phyloP scores from a whole-genome alignment of 345 rosid species.

The Salix viminalis region DNA sequence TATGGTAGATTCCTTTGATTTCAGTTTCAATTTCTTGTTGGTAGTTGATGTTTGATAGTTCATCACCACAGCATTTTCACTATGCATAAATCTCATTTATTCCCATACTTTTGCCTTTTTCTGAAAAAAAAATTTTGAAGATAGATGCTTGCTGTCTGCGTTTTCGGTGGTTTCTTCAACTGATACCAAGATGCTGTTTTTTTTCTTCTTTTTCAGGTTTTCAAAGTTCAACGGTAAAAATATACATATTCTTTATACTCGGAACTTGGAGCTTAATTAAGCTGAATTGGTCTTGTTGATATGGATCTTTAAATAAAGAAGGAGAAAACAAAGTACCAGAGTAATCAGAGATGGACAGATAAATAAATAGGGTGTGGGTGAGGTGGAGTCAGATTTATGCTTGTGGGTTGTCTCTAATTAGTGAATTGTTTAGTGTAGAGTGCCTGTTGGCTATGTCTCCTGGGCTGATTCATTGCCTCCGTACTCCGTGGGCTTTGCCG shows the following conservation, averaged over 20 bases:
- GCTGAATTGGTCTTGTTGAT: conserved; percentile 21
- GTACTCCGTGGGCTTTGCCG: conserved; percentile 65
- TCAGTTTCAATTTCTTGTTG: conserved; percentile 37
- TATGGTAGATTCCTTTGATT: conserved; percentile 45
- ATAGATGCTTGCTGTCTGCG: conserved; percentile 78
- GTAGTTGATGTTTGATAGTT: conserved; percentile 40
- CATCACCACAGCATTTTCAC: conserved; percentile 16
- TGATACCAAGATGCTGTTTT: conserved; percentile 86
- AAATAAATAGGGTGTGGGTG: conserved; percentile 27
- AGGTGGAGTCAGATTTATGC: conserved; percentile 51
- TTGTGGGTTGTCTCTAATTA: conserved; percentile 38
- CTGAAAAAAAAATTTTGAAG: conserved; percentile 11
- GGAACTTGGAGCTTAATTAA: conserved; percentile 53
- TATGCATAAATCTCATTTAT: conserved; percentile 35
- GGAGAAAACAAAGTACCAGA: conserved; percentile 25
- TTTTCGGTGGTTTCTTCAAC: conserved; percentile 66
- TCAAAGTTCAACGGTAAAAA: conserved; percentile 51
- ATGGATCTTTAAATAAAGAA: conserved; percentile 26
- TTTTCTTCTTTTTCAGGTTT: conserved; percentile 62
- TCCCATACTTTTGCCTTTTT: conserved; percentile 20
- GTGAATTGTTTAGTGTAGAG: conserved; percentile 42
- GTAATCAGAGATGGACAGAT: conserved; percentile 24
- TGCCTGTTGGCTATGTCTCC: conserved; percentile 56
- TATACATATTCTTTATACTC: conserved; percentile 21
- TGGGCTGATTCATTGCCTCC: conserved; percentile 41